Evolutionary conservation across 1,284 basidiomycete species (phyloP), one percentile per base, ranked within the genome.

Genomic region (Coniferiporia weirii): DNA sequence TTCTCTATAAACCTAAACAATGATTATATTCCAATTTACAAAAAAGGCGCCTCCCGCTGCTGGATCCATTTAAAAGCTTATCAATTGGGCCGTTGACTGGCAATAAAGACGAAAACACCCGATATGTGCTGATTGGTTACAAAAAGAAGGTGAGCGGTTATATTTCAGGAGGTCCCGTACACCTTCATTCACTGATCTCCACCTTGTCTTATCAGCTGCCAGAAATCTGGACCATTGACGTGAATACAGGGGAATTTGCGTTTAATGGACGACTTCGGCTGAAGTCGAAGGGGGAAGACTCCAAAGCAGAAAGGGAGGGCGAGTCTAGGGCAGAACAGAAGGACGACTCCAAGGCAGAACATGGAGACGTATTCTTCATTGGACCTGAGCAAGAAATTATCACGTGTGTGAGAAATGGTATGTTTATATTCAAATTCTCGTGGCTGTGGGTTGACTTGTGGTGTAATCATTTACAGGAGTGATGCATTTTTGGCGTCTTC

Each of bases 291-390:
- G n/a, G n/a, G n/a, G n/a, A n/a, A n/a, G n/a, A n/a, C n/a, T n/a
- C n/a, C n/a, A n/a, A n/a, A n/a, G n/a, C n/a, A n/a, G n/a, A n/a
- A n/a, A n/a, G n/a, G n/a, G n/a, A n/a, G n/a, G n/a, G n/a, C n/a
- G n/a, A n/a, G n/a, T n/a, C n/a, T n/a, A n/a, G n/a, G n/a, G n/a
- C n/a, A n/a, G n/a, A n/a, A n/a, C n/a, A n/a, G 47, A 60, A 27
- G 36, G 17, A 38, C 17, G 59, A 61, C 27, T 35, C 43, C 9
- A 54, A 57, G 19, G 59, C 55, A 7, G 40, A 56, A n/a, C 57
- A 54, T 54, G 59, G 59, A 2, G 49, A 56, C 19, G 59, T 50
- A n/a, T 61, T 52, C 44, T 47, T 61, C 22, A 54, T 61, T 36
- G 59, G 59, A 12, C 59, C 59, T 15, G 7, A 32, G 17, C 32